Percentiles rank a stretch among this genome's conserved stretches.
Evolutionary conservation across 106 monocot species (phyloP).

Genomic region (Allium cepa): DNA sequence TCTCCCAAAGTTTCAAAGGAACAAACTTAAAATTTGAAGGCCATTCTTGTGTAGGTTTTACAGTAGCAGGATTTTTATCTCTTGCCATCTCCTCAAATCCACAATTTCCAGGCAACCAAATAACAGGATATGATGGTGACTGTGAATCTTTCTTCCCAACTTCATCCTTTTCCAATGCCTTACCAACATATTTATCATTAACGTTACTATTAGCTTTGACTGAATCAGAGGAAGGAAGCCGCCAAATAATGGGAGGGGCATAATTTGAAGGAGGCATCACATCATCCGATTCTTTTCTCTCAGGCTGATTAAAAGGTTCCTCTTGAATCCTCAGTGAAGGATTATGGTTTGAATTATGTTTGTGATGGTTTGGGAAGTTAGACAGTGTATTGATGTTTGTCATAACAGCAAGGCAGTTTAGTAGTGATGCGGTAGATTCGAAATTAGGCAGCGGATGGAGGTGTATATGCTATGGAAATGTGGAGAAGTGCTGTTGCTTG

Average conservation of each 20-base stretch:
- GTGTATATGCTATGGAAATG: no score
- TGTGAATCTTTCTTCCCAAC: constrained; percentile 12
- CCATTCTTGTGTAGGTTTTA: not conserved
- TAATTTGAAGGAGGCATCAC: constrained; percentile 16
- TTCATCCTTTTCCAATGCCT: constrained; percentile 2
- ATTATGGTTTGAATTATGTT: no score
- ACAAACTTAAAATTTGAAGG: constrained; percentile 9
- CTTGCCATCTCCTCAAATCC: constrained; percentile 5
- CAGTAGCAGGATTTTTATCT: not conserved
- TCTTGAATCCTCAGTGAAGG: constrained; percentile 35
- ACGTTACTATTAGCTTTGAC: constrained; percentile 1
- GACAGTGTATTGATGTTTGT: no score
- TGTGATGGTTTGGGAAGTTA: no score
- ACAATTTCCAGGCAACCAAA: constrained; percentile 28
- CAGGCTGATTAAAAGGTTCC: constrained; percentile 13
- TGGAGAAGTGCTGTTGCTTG: no score
- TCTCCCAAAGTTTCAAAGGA: constrained; percentile 12
- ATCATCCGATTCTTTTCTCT: not conserved
- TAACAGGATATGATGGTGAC: constrained; percentile 22
- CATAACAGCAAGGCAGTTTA: no score
- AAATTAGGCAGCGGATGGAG: no score
- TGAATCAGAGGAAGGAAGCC: no score
- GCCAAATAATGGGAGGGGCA: constrained; percentile 18
- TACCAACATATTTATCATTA: constrained; percentile 7
- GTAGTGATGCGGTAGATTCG: no score